A percentile compares a stretch with the other conserved stretches of the same genome.
phyloP scores from a whole-genome alignment of 2,329 filamentous ascomycete genomes.

The Paecilomyces sp. region DNA sequence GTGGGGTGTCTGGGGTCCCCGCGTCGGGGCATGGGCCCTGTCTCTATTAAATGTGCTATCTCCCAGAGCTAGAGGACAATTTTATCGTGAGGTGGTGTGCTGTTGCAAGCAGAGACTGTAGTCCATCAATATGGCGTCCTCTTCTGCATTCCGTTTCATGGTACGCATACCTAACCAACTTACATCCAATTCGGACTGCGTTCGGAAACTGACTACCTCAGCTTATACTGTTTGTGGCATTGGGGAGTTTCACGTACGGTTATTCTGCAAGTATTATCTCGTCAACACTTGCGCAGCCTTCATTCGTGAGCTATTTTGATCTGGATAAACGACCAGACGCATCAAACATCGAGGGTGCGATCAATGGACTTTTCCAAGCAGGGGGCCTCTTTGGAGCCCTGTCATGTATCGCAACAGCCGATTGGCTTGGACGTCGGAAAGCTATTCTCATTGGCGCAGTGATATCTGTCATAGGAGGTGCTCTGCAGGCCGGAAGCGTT shows the following conservation, averaged over 20 bases:
- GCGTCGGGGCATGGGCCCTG: background rate
- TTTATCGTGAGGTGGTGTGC: background rate
- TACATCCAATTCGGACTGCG: background rate
- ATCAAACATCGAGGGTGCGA: conserved; percentile 3
- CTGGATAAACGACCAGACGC: conserved; percentile 3
- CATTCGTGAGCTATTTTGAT: conserved; percentile 5
- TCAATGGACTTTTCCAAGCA: conserved; percentile 6
- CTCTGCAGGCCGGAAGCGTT: conserved; percentile 6
- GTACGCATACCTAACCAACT: background rate
- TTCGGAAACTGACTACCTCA: background rate
- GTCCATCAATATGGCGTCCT: background rate
- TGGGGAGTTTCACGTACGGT: conserved; percentile 5
- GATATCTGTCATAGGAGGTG: conserved; percentile 3
- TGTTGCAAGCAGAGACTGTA: background rate
- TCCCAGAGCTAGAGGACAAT: background rate
- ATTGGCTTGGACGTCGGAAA: conserved; percentile 4
- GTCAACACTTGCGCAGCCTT: conserved; percentile 6
- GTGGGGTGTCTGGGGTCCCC: background rate
- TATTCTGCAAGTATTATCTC: conserved; percentile 6
- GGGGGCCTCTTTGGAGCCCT: conserved; percentile 3
- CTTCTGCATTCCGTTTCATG: background rate
- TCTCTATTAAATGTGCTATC: background rate
- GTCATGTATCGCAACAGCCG: conserved; percentile 3
- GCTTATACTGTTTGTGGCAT: conserved; percentile 5
- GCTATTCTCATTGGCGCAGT: conserved; percentile 1